Percentiles rank a stretch among this genome's conserved stretches.
These are phyloP conservation scores for Eucalyptus polybractea DNA, from an alignment of 345 rosid genomes.

Conservation along the genomic window DNA sequence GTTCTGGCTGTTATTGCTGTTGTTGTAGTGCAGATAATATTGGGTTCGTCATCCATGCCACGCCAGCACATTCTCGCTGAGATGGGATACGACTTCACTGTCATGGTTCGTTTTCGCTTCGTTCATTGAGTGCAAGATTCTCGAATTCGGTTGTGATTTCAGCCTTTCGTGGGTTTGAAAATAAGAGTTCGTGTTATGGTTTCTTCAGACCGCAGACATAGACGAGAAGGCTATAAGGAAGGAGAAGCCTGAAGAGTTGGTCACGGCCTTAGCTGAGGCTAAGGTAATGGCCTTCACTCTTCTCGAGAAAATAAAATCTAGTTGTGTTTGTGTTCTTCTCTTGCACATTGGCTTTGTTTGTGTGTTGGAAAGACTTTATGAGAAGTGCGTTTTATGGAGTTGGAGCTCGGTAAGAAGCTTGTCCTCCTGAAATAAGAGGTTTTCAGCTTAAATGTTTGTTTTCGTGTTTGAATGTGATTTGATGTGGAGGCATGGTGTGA, in stretches of 20 bases:
- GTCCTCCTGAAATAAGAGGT: not conserved
- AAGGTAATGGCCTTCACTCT: constrained; percentile 31
- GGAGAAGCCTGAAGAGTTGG: constrained; percentile 84
- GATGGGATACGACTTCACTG: constrained; percentile 78
- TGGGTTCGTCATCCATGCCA: constrained; percentile 77
- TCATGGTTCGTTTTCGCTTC: constrained; percentile 18
- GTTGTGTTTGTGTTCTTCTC: not conserved
- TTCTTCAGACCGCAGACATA: constrained; percentile 72
- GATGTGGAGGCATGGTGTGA: not conserved
- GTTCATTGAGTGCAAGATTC: not conserved
- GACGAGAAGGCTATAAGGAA: constrained; percentile 72
- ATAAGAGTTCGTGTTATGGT: not conserved
- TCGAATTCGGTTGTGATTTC: not conserved
- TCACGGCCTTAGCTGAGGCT: constrained; percentile 79
- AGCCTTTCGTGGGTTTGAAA: not conserved
- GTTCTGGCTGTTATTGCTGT: not conserved
- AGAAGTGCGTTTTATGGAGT: not conserved
- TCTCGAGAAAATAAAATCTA: not conserved
- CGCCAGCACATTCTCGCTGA: constrained; percentile 60
- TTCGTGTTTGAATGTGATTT: not conserved
- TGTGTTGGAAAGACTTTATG: not conserved
- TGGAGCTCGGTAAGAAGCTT: not conserved
- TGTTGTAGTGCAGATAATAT: constrained; percentile 36
- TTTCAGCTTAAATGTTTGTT: not conserved
- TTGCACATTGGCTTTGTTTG: not conserved